Evolutionary conservation across 306 rosid species (phyloP).

Genomic region (Prinsepia uniflora): DNA sequence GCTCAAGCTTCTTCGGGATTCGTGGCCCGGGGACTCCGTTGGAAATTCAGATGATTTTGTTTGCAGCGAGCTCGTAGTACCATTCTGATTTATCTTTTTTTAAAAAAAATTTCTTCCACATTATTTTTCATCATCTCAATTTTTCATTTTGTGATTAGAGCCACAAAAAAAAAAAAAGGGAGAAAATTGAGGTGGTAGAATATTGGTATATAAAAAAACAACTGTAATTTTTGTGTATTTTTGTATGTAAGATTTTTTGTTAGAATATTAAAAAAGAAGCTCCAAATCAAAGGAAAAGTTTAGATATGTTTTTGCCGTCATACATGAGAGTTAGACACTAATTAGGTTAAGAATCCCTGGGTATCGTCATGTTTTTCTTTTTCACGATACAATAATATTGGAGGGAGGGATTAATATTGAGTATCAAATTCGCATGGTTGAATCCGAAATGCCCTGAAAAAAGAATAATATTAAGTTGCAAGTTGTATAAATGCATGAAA

Average conservation of each 20-base stretch:
- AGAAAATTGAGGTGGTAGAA: constrained; percentile 31
- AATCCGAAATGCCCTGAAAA: too few relatives aligned
- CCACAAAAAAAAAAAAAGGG: neutral
- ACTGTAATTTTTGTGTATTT: constrained; percentile 44
- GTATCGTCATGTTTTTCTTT: too few relatives aligned
- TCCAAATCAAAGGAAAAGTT: constrained; percentile 8
- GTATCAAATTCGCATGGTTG: too few relatives aligned
- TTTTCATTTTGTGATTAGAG: constrained; percentile 24
- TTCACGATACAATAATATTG: too few relatives aligned
- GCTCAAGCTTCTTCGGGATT: constrained; percentile 95
- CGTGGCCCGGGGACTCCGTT: constrained; percentile 86
- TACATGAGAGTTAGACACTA: too few relatives aligned
- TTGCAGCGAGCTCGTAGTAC: constrained; percentile 65
- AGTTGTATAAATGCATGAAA: too few relatives aligned
- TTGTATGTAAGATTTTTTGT: constrained; percentile 48
- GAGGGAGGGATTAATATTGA: too few relatives aligned
- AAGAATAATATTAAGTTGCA: too few relatives aligned
- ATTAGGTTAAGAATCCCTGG: too few relatives aligned
- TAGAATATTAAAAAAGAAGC: constrained; percentile 10
- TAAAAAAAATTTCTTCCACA: neutral
- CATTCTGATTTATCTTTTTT: constrained; percentile 23
- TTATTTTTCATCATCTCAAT: constrained; percentile 23
- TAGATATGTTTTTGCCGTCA: constrained; percentile 22
- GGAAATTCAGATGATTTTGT: constrained; percentile 79
- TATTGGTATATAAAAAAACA: constrained; percentile 35